Evolutionary conservation across 179 eudicot species (phyloP).

Genomic region (Camellia oleifera): DNA sequence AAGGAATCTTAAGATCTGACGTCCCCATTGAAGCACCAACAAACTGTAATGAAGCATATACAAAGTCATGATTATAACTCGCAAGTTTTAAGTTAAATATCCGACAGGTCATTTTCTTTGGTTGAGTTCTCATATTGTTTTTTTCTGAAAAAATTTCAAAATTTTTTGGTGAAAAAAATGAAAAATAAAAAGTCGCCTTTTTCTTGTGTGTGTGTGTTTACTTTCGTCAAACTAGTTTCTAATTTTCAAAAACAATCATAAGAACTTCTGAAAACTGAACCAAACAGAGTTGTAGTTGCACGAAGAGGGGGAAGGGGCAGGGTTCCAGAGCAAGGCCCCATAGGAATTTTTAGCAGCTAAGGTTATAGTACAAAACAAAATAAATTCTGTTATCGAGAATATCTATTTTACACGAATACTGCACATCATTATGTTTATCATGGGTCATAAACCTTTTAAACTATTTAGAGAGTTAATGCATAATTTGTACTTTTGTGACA

Average conservation of each 20-base stretch:
- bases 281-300: no score
- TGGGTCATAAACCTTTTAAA: neutral
- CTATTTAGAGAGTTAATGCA: neutral
- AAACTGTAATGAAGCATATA: slow-evolving; percentile 41
- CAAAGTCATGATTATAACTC: neutral
- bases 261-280: no score
- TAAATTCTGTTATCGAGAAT: neutral
- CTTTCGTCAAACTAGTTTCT: no score
- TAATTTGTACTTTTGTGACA: slow-evolving; percentile 62
- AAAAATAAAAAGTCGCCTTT: no score
- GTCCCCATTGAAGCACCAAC: slow-evolving; percentile 97
- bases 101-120: neutral
- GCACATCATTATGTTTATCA: neutral
- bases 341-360: no score
- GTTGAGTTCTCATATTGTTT: neutral
- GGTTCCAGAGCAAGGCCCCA: no score
- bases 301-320: no score
- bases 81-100: neutral
- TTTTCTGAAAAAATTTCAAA: no score
- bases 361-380: neutral
- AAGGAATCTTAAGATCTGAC: slow-evolving; percentile 73
- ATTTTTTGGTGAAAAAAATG: no score
- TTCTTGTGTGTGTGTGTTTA: no score
- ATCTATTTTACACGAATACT: neutral
- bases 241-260: no score